phyloP scores from a whole-genome alignment of 2,329 filamentous ascomycete species.

The Helicocarpus griseus region DNA sequence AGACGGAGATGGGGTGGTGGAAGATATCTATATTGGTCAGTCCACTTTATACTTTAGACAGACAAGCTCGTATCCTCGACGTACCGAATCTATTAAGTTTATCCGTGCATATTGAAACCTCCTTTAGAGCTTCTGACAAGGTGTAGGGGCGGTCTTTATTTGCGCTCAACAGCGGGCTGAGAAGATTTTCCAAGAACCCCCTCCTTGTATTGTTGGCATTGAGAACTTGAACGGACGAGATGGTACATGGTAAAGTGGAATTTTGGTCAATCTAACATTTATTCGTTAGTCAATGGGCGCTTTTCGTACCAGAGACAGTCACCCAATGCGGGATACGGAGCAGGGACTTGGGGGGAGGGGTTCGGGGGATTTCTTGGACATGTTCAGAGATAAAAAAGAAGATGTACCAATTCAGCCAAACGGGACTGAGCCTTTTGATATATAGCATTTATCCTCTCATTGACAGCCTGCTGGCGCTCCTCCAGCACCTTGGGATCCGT shows the following conservation, averaged over 20 bases:
- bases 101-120: conserved; percentile 59
- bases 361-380: background rate
- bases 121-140: conserved; percentile 65
- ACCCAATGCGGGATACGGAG: background rate
- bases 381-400: conserved; percentile 1
- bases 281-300: background rate
- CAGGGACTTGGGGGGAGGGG: too few species aligned
- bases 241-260: conserved; percentile 74
- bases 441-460: conserved; percentile 48
- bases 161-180: conserved; percentile 65
- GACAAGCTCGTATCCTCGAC: conserved; percentile 13
- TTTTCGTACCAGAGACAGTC: background rate
- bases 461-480: conserved; percentile 51
- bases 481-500: conserved; percentile 50
- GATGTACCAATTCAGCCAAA: conserved; percentile 54
- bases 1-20: conserved; percentile 70
- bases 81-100: conserved; percentile 74
- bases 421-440: conserved; percentile 54
- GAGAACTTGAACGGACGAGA: conserved; percentile 75
- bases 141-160: conserved; percentile 62
- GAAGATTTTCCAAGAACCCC: conserved; percentile 70
- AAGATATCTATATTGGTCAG: conserved; percentile 59
- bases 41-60: conserved; percentile 2
- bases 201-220: conserved; percentile 75
- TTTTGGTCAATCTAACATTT: conserved; percentile 61